Base-by-base conservation (phyloP, 2,329 filamentous ascomycete species). In the Cryphonectria carpinicola region DNA sequence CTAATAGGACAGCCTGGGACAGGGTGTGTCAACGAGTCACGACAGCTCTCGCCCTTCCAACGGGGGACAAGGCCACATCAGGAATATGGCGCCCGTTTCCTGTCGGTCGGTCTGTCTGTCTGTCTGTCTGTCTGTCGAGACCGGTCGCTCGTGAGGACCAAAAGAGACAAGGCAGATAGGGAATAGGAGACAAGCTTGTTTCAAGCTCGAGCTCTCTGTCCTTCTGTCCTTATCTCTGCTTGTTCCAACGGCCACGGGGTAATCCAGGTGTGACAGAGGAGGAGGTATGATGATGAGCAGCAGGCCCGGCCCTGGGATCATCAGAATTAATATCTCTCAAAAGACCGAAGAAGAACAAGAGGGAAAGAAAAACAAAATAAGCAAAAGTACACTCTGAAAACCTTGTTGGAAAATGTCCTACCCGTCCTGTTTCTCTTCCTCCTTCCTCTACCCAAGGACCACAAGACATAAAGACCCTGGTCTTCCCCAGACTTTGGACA, bases 401-500 rank as follows among this genome's bases (percentile, higher is more conserved):
- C 46, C n/a, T n/a, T 49, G 22, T 22, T 49, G 46, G 22, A 22
- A 8, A 49, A n/a, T 49, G 46, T 43, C 19, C 41, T 43, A 4
- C 5, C 14, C 14, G 41, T 22, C 19, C 19, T 49, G 43, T 1
- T 49, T 49, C n/a, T n/a, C 8, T 11, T 11, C 8, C 7, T 49
- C 46, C 5, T 17, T 8, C 17, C 5, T 17, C 28, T 28, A 5
- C 10, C 25, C 49, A 54, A 17, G 28, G 28, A 4, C 25, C 25
- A 56, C 61, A 46, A 10, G 22, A 49, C 22, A 49, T 10, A 17
- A 17, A 49, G 25, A 41, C 52, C 65, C 54, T 58, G 49, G 54
- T 52, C 43, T 67, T 49, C 66, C 66, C 66, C 66, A 41, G 66
- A 67, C 56, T 67, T 32, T 60, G 39, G 7, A 35, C 43, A 49